Percentiles rank a stretch among this genome's conserved stretches.
These are phyloP conservation scores for Herpetomonas tarakana DNA, from an alignment of 208 protist species.

Conservation along the genomic window DNA sequence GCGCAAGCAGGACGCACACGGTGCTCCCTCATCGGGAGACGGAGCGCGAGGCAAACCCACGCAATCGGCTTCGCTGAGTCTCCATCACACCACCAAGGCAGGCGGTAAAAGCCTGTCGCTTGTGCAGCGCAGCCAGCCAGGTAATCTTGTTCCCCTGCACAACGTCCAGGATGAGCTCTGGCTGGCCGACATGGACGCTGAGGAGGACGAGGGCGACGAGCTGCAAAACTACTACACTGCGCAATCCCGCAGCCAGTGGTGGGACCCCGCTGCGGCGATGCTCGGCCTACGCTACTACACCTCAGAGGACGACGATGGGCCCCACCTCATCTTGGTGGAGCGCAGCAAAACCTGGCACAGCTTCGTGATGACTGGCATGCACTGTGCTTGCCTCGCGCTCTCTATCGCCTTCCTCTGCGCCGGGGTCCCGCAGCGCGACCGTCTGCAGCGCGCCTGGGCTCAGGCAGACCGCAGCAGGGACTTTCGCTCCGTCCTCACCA, in stretches of 20 bases:
- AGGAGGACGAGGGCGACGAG: constrained; percentile 31
- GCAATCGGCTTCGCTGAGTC: too few relatives aligned
- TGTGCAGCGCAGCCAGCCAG: neutral
- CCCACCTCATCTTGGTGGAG: constrained; percentile 5
- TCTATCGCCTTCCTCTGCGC: constrained; percentile 47
- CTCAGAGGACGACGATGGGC: neutral
- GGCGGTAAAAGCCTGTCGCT: neutral
- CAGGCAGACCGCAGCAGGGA: constrained; percentile 47
- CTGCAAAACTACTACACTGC: constrained; percentile 17
- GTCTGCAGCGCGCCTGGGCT: constrained; percentile 53
- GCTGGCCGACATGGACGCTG: constrained; percentile 25
- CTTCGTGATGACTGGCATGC: constrained; percentile 24
- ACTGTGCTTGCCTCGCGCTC: constrained; percentile 35
- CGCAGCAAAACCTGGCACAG: constrained; percentile 27
- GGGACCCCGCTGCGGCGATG: neutral
- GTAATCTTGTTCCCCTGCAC: neutral
- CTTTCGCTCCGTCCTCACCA: constrained; percentile 13
- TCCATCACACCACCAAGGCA: too few relatives aligned
- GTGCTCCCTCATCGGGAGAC: too few relatives aligned
- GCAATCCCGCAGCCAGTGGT: constrained; percentile 11
- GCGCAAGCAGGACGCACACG: too few relatives aligned
- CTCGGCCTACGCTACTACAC: neutral
- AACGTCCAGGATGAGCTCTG: constrained; percentile 1
- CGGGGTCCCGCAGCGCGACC: constrained; percentile 35
- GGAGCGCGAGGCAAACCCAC: too few relatives aligned